phyloP scores from a whole-genome alignment of 208 protist genomes.

The Trypanosomatidae sp. region DNA sequence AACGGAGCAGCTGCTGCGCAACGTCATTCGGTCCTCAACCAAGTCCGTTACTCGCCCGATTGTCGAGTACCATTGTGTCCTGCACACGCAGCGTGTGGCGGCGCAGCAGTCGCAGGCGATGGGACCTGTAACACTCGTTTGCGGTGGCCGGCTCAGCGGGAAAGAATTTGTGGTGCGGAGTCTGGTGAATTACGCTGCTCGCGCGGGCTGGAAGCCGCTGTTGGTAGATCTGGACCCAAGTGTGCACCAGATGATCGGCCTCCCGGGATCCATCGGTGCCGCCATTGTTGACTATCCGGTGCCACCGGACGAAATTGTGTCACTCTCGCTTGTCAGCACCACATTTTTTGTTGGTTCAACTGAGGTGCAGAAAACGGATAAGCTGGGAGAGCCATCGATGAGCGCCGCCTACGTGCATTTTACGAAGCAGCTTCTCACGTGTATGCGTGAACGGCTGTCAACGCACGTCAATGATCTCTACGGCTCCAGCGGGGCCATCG shows the following conservation, averaged over 20 bases:
- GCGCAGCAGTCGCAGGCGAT: conserved; percentile 37
- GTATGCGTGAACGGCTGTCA: conserved; percentile 42
- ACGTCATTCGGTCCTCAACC: conserved; percentile 48
- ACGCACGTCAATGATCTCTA: conserved; percentile 52
- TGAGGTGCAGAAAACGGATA: conserved; percentile 40
- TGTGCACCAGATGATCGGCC: conserved; percentile 43
- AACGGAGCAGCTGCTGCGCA: conserved; percentile 51
- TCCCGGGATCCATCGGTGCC: conserved; percentile 70
- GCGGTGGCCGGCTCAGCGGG: conserved; percentile 44
- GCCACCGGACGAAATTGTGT: conserved; percentile 59
- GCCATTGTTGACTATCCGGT: conserved; percentile 74
- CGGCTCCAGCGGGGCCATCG: conserved; percentile 66
- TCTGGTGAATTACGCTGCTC: conserved; percentile 77
- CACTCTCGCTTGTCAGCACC: conserved; percentile 50
- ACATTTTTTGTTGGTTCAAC: conserved; percentile 77
- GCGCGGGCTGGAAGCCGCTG: conserved; percentile 75
- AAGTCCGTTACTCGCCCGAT: conserved; percentile 55
- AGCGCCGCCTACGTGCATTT: conserved; percentile 66
- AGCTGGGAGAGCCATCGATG: conserved; percentile 44
- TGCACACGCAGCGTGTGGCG: conserved; percentile 51
- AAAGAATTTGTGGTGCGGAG: conserved; percentile 54
- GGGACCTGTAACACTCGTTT: conserved; percentile 73
- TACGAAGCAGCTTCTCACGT: conserved; percentile 30
- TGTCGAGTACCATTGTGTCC: conserved; percentile 80
- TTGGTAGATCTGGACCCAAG: conserved; percentile 76